These are phyloP conservation scores for Schwanniomyces polymorphus DNA, from an alignment of 805 yeast species.

Conservation along the genomic window DNA sequence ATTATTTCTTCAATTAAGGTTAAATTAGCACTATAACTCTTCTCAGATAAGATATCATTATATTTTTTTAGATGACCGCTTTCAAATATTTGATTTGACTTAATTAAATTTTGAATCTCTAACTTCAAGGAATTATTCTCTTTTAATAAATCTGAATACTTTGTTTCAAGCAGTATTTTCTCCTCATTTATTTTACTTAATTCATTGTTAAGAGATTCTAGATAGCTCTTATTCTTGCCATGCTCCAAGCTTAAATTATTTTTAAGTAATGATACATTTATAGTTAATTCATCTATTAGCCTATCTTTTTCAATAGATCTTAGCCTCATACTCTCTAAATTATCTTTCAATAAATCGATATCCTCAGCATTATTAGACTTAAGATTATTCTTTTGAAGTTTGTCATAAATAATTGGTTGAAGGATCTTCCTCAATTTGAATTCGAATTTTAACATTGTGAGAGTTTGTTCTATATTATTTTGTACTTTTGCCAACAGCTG, in stretches of 20 bases:
- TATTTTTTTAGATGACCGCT: slow-evolving; percentile 23
- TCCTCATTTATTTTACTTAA: slow-evolving; percentile 14
- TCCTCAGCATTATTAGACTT: neutral
- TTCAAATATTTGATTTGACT: slow-evolving; percentile 14
- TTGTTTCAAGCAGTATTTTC: slow-evolving; percentile 14
- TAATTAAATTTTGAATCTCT: slow-evolving; percentile 26
- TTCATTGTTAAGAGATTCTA: slow-evolving; percentile 13
- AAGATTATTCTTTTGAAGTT: neutral
- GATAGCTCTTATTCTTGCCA: slow-evolving; percentile 24
- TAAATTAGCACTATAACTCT: slow-evolving; percentile 28
- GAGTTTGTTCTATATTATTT: neutral
- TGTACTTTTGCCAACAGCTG: neutral
- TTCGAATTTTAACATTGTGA: neutral
- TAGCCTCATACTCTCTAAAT: neutral
- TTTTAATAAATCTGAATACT: slow-evolving; percentile 15
- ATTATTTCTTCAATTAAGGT: slow-evolving; percentile 46
- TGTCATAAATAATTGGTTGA: neutral
- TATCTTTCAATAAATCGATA: neutral
- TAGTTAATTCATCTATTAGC: slow-evolving; percentile 40
- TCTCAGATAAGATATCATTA: slow-evolving; percentile 31
- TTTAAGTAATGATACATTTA: slow-evolving; percentile 47
- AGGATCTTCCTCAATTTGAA: neutral
- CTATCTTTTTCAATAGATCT: slow-evolving; percentile 19
- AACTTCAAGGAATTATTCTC: slow-evolving; percentile 19
- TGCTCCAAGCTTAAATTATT: slow-evolving; percentile 37